Evolutionary conservation across 495 filamentous ascomycete species (phyloP), one percentile per base, ranked within the genome.

Genomic region (Penicillium diatomitis): DNA sequence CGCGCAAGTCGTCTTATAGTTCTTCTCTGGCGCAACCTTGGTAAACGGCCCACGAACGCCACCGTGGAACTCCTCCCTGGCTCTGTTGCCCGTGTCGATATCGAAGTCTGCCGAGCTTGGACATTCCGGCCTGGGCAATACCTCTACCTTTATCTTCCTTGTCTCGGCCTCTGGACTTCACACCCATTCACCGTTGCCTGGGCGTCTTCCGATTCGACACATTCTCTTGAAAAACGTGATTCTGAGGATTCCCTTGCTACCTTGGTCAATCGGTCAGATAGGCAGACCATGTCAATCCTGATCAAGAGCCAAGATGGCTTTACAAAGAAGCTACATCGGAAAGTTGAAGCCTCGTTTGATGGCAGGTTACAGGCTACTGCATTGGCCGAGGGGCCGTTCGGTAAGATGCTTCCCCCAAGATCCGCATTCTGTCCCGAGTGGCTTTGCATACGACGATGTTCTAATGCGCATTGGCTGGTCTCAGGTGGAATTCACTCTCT

Each of bases 161-260:
- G 58, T 4, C 40, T 80, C 12, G 66, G 70, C 0, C 58, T 75
- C 10, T 78, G 70, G 71, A 74, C 76, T 1, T 78, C 74, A 11
- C 78, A 82, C 54, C 78, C 78, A 1, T 82, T 82, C 54, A 77
- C 75, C 0, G 68, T 80, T 28, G 77, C 77, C 5, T 82, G 78
- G 78, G 64, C 62, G 8, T 64, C 66, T 3, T 38, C 57, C 0
- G 49, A 55, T 0, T 56, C 41, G 4, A 40, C 48, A 32, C 32
- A 44, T 11, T 4, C 49, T 3, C 46, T 38, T 8, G 65, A 66
- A 44, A 71, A 67, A 50, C 58, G 60, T 9, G 50, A 55, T 40
- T 69, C 65, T 0, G 58, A 54, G 32, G 65, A 66, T 27, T 71
- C 69, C 0, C 55, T 71, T 35, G 64, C 59, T 10, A 48, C 64